Evolutionary conservation across 2,329 filamentous ascomycete species (phyloP).

Genomic region (Cercospora berteroae): DNA sequence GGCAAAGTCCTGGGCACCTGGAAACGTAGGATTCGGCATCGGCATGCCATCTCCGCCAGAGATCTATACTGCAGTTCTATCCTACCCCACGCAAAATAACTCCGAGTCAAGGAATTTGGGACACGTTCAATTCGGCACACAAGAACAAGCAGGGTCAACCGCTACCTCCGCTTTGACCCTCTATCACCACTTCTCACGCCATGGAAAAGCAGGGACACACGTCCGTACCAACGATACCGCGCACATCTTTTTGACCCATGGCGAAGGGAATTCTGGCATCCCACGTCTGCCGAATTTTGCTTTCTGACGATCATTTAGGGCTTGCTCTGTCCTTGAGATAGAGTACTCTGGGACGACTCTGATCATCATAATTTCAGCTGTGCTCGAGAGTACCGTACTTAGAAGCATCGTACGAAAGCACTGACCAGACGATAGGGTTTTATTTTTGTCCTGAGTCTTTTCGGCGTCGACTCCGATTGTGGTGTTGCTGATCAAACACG

Average conservation of each 20-base stretch:
- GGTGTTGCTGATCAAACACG: not conserved
- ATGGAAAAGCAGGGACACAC: not conserved
- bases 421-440: not conserved
- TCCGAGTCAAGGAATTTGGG: not conserved
- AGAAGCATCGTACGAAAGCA: not conserved
- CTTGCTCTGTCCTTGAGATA: not conserved
- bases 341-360: not conserved
- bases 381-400: not conserved
- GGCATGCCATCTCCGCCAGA: not conserved
- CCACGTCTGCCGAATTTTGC: not conserved
- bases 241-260: not conserved
- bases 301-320: not conserved
- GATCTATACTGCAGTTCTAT: not conserved
- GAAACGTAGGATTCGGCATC: not conserved
- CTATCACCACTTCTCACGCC: not conserved
- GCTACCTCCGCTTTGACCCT: not conserved
- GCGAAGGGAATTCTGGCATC: not conserved
- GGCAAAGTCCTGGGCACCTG: not conserved
- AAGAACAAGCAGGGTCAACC: not conserved
- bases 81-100: not conserved
- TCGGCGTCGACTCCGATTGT: not conserved
- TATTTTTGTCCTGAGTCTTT: not conserved
- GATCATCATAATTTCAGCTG: not conserved
- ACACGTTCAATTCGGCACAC: not conserved
- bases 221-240: not conserved